Conservation (phyloP, 768 basidiomycete genomes). For the Suillus discolor region DNA sequence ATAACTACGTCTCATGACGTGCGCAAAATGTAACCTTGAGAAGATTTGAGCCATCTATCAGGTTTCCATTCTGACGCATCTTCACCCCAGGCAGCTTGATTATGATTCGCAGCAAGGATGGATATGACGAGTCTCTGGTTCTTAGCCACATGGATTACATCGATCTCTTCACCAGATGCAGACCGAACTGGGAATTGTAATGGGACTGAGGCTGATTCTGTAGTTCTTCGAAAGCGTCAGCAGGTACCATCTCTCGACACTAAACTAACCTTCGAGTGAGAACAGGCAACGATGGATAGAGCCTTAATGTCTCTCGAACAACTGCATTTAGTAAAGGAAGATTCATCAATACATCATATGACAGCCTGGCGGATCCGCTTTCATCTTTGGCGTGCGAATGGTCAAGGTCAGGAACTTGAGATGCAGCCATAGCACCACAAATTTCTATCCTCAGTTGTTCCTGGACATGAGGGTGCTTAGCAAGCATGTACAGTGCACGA, state of each 20-base stretch:
- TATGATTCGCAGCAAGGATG: conserved; percentile 44
- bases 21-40: neutral
- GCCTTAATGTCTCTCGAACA: conserved; percentile 42
- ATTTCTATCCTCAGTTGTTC: conserved; percentile 41
- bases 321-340: conserved; percentile 42
- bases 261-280: conserved; percentile 43
- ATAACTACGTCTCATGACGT: neutral
- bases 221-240: conserved; percentile 29
- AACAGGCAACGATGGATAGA: conserved; percentile 43
- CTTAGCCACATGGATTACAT: conserved; percentile 38
- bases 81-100: conserved; percentile 48
- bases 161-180: conserved; percentile 19
- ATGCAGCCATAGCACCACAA: conserved; percentile 17
- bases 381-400: neutral
- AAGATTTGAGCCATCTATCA: conserved; percentile 43
- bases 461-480: conserved; percentile 40
- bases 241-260: neutral
- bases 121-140: conserved; percentile 46
- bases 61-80: conserved; percentile 47
- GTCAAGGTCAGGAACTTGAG: conserved; percentile 14
- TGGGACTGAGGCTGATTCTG: conserved; percentile 41
- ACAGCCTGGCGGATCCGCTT: conserved; percentile 30
- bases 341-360: conserved; percentile 41
- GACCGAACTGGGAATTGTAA: conserved; percentile 25
- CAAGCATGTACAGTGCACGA: conserved; percentile 37